phyloP scores from a whole-genome alignment of 2,329 filamentous ascomycete genomes.

The Phaeosphaeria sp. region DNA sequence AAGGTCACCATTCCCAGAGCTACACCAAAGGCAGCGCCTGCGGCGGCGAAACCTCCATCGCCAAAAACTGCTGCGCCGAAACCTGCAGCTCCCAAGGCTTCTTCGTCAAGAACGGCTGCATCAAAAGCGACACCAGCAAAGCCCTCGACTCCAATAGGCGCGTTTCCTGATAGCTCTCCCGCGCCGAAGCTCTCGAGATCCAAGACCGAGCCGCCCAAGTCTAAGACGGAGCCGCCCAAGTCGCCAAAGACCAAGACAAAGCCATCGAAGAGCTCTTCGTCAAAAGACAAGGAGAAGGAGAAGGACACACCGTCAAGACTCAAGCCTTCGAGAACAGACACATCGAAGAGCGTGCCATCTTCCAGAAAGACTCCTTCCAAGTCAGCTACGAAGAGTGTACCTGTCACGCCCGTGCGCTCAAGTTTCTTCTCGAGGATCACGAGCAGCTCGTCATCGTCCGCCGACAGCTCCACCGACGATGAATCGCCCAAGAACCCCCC shows the following conservation, averaged over 20 bases:
- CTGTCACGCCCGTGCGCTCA: conserved; percentile 6
- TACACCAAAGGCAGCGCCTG: conserved; percentile 5
- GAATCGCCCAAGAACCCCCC: conserved; percentile 7
- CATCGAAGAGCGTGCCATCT: conserved; percentile 3
- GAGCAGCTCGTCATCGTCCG: conserved; percentile 10
- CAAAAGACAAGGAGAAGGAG: conserved; percentile 4
- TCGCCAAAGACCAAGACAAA: conserved; percentile 3
- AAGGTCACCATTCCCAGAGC: conserved; percentile 11
- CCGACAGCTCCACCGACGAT: conserved; percentile 7
- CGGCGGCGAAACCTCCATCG: conserved; percentile 4
- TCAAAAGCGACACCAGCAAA: conserved; percentile 14
- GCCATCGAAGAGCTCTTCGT: conserved; percentile 9
- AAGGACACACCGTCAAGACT: conserved; percentile 9
- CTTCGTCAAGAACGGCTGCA: conserved; percentile 7
- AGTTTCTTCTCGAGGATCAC: conserved; percentile 10
- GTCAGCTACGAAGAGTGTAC: conserved; percentile 3
- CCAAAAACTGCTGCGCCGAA: conserved; percentile 7
- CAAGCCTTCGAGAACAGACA: conserved; percentile 3
- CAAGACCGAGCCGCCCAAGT: conserved; percentile 12
- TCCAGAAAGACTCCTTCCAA: conserved; percentile 7
- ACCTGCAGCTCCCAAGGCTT: conserved; percentile 3
- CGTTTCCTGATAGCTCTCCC: conserved; percentile 10
- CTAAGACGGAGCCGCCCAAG: conserved; percentile 12
- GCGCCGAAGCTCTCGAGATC: conserved; percentile 11
- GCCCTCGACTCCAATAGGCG: conserved; percentile 10